These are phyloP conservation scores for Tilletia indica DNA, from an alignment of 1,284 basidiomycete species.

Conservation along the genomic window DNA sequence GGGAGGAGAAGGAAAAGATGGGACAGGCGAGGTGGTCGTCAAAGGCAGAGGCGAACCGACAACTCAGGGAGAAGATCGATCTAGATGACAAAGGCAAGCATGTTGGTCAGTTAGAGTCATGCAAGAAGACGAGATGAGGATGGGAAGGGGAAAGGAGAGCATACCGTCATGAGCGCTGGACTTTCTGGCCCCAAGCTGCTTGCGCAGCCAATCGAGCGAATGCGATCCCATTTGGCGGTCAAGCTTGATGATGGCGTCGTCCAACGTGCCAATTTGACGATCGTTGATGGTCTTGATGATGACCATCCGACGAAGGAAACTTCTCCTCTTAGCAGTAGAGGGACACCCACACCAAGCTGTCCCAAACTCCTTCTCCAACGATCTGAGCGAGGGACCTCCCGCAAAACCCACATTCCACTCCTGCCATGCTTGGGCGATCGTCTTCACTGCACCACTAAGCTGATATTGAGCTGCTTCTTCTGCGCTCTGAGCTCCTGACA, in stretches of 20 bases:
- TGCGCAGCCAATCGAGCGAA: conserved; percentile 1
- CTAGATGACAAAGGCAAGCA: too few relatives aligned
- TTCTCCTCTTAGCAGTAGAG: neutral
- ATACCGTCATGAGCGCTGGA: too few relatives aligned
- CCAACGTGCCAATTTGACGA: neutral
- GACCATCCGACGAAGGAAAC: neutral
- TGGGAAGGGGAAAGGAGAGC: too few relatives aligned
- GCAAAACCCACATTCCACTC: neutral
- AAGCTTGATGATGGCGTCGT: neutral
- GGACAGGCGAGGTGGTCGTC: too few relatives aligned
- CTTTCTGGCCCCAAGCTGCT: neutral
- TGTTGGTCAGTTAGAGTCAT: too few relatives aligned
- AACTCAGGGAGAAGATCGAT: too few relatives aligned
- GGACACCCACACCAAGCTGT: neutral
- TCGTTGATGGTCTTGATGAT: conserved; percentile 6
- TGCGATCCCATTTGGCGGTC: neutral
- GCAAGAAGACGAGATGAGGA: too few relatives aligned
- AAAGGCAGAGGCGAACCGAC: too few relatives aligned
- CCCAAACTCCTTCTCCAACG: neutral
- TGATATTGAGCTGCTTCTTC: neutral
- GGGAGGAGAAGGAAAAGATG: too few relatives aligned
- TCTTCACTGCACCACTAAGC: neutral
- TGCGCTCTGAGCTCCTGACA: neutral
- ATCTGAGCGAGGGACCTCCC: neutral
- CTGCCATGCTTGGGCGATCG: neutral